Base-by-base conservation (phyloP, 108 stramenopile genomes). In the Stephanodiscus triporus region DNA sequence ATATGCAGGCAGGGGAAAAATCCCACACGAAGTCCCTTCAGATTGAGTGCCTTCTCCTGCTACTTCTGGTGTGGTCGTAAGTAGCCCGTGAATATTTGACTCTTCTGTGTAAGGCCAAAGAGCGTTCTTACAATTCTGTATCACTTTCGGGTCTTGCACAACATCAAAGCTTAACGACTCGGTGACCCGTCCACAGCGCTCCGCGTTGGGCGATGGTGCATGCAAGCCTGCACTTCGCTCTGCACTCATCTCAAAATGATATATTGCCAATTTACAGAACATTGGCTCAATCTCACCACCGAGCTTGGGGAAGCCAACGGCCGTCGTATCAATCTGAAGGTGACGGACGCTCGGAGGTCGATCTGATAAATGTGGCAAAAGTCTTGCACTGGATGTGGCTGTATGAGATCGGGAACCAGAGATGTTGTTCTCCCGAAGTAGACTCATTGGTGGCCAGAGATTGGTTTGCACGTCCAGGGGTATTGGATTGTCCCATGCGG, bases 231-330 rank as follows among this genome's bases (percentile, higher is more conserved):
- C 26, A 7, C 54, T 54, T 32, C 22, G 20, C 29, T 55, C 53
- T 36, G 73, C 37, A 34, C 62, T 70, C 77, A 78, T 88, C 66
- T 95, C 92, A n/a, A 95, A 89, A 70, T 93, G 86, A 60, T 90
- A 95, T 16, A 95, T 87, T 9, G 89, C 85, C 17, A 95, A 58
- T 8, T 88, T 88, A 65, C 95, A 95, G 71, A 93, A 95, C 60
- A 95, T 76, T 4, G 95, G 95, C 66, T 95, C 95, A 19, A 91
- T 81, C 72, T 95, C 95, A 2, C 88, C 94, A 22, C 89, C 90
- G 37, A 93, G 64, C 26, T 84, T 77, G 10, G 92, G 88, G 70
- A 95, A 95, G n/a, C 86, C 88, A n/a, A 95, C 89, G 17, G 88
- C 88, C 34, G 90, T 88, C 20, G 95, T 91, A 64, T 95, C 92